Conservation (phyloP, 1,284 basidiomycete species). For the Pascua guehoae region DNA sequence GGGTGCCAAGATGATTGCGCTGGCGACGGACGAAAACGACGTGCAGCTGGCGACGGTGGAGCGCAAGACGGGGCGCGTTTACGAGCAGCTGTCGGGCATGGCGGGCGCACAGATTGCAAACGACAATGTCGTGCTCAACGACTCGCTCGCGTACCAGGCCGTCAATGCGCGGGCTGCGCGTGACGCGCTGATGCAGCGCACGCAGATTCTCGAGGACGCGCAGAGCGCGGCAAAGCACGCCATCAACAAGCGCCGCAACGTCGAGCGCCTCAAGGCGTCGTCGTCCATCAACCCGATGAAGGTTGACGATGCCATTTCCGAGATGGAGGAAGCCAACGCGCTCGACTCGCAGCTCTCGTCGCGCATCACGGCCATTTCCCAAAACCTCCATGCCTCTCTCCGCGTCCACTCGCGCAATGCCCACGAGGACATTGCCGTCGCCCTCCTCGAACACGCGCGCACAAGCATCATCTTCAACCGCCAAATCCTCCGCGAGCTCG, state of each 20-base stretch:
- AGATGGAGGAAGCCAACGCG: constrained; percentile 87
- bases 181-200: constrained; percentile 81
- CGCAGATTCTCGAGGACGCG: constrained; percentile 83
- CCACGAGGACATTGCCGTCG: constrained; percentile 80
- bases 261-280: constrained; percentile 84
- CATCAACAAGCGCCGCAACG: constrained; percentile 82
- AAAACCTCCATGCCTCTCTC: constrained; percentile 80
- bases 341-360: constrained; percentile 76
- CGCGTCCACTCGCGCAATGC: constrained; percentile 75
- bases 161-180: constrained; percentile 84
- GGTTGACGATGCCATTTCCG: constrained; percentile 88
- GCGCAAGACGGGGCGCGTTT: constrained; percentile 75
- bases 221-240: constrained; percentile 83
- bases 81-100: constrained; percentile 78
- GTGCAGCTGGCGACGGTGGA: constrained; percentile 71
- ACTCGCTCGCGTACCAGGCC: constrained; percentile 87
- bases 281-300: constrained; percentile 77
- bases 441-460: constrained; percentile 83
- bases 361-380: constrained; percentile 81
- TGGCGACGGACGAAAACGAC: constrained; percentile 82
- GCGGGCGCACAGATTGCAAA: constrained; percentile 77
- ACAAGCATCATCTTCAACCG: constrained; percentile 85
- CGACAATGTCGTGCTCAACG: constrained; percentile 86
- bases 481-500: constrained; percentile 78
- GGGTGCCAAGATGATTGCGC: constrained; percentile 80